Evolutionary conservation across 2,329 filamentous ascomycete species (phyloP), one percentile per base, ranked within the genome.

Genomic region (Epichloe elymi): DNA sequence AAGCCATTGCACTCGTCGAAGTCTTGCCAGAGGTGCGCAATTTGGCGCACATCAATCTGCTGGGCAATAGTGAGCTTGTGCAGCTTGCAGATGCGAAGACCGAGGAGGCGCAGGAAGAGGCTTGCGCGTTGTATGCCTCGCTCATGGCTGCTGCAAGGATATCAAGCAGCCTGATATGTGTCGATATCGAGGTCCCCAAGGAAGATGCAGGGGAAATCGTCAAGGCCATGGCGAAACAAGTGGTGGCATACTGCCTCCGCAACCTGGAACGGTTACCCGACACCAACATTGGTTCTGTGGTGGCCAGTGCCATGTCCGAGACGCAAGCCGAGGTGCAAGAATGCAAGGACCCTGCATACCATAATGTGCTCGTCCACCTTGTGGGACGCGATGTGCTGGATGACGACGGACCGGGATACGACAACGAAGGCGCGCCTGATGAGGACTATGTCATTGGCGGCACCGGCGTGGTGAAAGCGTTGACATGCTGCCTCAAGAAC

Each of bases 391-490:
- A 80, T 51, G 69, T 74, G 26, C 61, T 70, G 48, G 59, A 65
- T 37, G 72, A 63, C 65, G 79, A 63, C 65, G 76, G 62, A 58
- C 67, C 58, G 56, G 75, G 79, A 20, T 81, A 84, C 44, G 78
- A 83, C 20, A 74, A 80, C 42, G 80, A 84, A 3, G 74, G 82
- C 11, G 85, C 88, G 6, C 86, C 89, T 0, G 88, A 95, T 57
- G 86, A 95, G 53, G 88, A 96, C 65, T 97, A 97, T 66, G 89
- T 97, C 43, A 93, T 97, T 60, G 90, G 91, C 19, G 91, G 91
- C 15, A 95, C 89, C 0, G 93, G 91, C 26, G 88, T 98, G 2
- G 91, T 95, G 46, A 96, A 95, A 69, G 93, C 93, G 4, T 74
- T 98, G 44, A 83, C 88, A 50, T 94, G 94, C 60, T 95, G 90